Evolutionary conservation across 345 rosid species (phyloP).

Genomic region (Hibiscus mutabilis): DNA sequence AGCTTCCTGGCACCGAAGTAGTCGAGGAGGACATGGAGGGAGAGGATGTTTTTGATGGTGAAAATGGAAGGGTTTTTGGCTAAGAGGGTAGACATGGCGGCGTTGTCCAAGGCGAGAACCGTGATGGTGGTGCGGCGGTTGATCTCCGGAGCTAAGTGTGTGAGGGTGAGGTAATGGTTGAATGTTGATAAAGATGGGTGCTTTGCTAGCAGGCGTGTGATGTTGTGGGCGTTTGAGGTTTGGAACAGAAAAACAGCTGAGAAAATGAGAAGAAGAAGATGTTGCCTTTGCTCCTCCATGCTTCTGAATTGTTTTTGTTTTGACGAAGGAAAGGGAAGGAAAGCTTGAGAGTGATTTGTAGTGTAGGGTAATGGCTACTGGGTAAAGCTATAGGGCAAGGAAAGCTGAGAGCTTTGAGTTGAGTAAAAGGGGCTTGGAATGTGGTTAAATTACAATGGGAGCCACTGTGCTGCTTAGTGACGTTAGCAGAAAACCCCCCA

Average conservation of each 20-base stretch:
- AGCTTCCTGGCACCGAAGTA: slow-evolving; percentile 88
- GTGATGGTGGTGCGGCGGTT: slow-evolving; percentile 78
- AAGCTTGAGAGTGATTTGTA: slow-evolving; percentile 40
- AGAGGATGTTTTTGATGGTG: slow-evolving; percentile 79
- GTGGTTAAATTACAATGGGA: neutral
- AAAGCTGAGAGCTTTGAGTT: slow-evolving; percentile 65
- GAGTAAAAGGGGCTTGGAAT: neutral
- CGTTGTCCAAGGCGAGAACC: slow-evolving; percentile 73
- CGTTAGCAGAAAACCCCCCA: no score
- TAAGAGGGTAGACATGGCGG: slow-evolving; percentile 65
- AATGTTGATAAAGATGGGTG: slow-evolving; percentile 82
- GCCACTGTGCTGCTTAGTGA: neutral
- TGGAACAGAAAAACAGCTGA: neutral
- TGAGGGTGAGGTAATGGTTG: slow-evolving; percentile 67
- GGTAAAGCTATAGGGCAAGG: slow-evolving; percentile 42
- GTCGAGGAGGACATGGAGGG: slow-evolving; percentile 84
- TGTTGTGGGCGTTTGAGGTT: slow-evolving; percentile 52
- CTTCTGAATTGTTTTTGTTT: slow-evolving; percentile 23
- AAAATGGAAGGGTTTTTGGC: slow-evolving; percentile 48
- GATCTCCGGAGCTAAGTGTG: slow-evolving; percentile 87
- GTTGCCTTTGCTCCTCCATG: slow-evolving; percentile 24
- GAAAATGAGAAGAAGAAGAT: slow-evolving; percentile 1
- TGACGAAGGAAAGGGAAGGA: slow-evolving; percentile 55
- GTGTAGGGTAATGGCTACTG: slow-evolving; percentile 4
- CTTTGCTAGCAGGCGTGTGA: slow-evolving; percentile 55